Evolutionary conservation across 495 filamentous ascomycete species (phyloP).

Genomic region (Neurospora africana): DNA sequence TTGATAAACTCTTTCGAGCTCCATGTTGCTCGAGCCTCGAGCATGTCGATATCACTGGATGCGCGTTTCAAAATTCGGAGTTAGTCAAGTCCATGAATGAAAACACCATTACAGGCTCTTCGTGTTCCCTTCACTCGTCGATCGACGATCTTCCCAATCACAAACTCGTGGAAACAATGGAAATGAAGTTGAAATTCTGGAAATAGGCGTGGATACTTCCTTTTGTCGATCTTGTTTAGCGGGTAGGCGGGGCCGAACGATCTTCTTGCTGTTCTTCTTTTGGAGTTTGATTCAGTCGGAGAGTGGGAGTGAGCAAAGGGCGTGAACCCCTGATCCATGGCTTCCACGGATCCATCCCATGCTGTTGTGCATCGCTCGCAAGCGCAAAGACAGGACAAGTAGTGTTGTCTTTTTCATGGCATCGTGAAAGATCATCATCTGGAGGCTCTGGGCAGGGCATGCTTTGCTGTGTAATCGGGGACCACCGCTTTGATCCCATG

Average conservation of each 20-base stretch:
- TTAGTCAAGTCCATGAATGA: not conserved
- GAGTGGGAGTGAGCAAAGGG: not conserved
- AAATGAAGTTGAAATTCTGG: not conserved
- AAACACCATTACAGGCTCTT: not conserved
- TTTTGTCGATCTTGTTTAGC: not conserved
- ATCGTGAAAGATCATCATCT: not conserved
- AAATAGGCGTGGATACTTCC: not conserved
- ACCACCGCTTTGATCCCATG: too few relatives aligned
- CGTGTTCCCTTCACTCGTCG: not conserved
- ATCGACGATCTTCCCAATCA: not conserved
- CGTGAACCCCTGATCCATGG: not conserved
- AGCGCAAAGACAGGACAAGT: not conserved
- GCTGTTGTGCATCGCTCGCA: not conserved
- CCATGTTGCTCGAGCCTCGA: not conserved
- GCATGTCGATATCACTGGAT: not conserved
- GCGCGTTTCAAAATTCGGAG: not conserved
- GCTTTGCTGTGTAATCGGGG: too few relatives aligned
- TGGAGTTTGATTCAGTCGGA: not conserved
- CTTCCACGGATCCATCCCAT: not conserved
- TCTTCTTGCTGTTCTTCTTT: not conserved
- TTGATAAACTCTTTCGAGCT: not conserved
- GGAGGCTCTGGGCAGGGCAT: not conserved
- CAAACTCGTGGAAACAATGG: not conserved
- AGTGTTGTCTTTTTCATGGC: not conserved
- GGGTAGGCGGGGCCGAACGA: not conserved